Conservation (phyloP, 148 eudicot genomes). For the Chenopodium formosanum region DNA sequence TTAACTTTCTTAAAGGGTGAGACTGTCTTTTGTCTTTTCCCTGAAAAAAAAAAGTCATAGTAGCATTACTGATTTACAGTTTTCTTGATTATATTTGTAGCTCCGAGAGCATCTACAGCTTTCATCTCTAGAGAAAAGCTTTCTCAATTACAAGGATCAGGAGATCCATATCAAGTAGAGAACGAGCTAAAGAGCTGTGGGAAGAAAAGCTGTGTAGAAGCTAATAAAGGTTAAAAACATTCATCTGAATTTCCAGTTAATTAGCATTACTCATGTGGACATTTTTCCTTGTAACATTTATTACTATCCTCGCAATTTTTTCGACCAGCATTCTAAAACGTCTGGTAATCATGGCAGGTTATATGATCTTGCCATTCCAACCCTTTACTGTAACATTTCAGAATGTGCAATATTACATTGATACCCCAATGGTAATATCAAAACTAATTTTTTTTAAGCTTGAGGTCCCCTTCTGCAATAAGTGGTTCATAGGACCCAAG, state of each 20-base stretch:
- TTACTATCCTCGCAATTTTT: not conserved
- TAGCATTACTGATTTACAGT: not conserved
- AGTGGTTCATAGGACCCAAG: not conserved
- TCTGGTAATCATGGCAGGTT: constrained; percentile 42
- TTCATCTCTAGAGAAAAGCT: constrained; percentile 67
- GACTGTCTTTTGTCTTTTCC: not conserved
- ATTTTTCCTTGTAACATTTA: not conserved
- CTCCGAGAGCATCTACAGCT: constrained; percentile 53
- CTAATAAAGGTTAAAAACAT: constrained; percentile 38
- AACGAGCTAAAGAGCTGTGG: not conserved
- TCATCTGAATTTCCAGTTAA: not conserved
- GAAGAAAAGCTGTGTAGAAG: constrained; percentile 7
- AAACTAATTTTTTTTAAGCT: not conserved
- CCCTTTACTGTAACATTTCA: constrained; percentile 57
- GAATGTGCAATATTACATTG: constrained; percentile 68
- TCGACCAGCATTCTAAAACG: not conserved
- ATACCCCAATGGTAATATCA: constrained; percentile 55
- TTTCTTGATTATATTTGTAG: constrained; percentile 33
- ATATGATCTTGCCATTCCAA: constrained; percentile 67
- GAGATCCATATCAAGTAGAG: constrained; percentile 15
- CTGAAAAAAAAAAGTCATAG: no score
- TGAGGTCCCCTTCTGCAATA: not conserved
- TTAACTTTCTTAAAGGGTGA: constrained; percentile 62
- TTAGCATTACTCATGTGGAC: not conserved
- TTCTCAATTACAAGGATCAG: constrained; percentile 35